Percentiles rank a stretch among this genome's conserved stretches.
phyloP scores from a whole-genome alignment of 2,329 filamentous ascomycete species.

The Aspergillus sojae region DNA sequence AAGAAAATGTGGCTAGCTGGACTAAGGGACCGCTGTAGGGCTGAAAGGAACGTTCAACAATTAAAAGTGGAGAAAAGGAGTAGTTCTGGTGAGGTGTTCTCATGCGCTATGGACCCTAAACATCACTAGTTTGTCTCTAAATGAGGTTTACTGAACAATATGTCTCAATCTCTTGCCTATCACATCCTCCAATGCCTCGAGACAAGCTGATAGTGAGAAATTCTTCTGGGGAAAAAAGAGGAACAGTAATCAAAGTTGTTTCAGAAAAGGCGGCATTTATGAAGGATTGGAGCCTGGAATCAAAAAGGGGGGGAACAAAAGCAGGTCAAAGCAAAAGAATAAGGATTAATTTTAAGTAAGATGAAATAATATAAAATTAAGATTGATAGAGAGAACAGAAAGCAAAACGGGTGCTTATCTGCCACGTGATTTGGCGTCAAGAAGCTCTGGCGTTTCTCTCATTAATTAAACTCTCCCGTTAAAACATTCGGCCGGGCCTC shows the following conservation, averaged over 20 bases:
- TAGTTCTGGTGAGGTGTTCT: slow-evolving; percentile 1
- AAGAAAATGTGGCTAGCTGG: slow-evolving; percentile 2
- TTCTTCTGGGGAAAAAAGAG: neutral
- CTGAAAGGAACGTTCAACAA: slow-evolving; percentile 6
- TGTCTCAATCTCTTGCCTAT: slow-evolving; percentile 1
- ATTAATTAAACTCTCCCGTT: slow-evolving; percentile 17
- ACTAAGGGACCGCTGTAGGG: neutral
- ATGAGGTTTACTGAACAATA: neutral
- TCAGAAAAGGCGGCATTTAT: neutral
- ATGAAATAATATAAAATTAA: no score
- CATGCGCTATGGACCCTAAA: neutral
- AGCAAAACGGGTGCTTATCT: slow-evolving; percentile 15
- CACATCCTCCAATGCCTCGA: neutral
- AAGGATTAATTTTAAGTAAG: neutral
- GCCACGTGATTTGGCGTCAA: slow-evolving; percentile 23
- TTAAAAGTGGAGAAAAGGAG: slow-evolving; percentile 1
- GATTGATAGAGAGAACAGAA: no score
- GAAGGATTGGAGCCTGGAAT: neutral
- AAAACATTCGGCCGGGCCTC: slow-evolving; percentile 20
- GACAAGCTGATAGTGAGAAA: neutral
- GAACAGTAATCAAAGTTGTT: neutral
- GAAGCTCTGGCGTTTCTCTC: slow-evolving; percentile 18
- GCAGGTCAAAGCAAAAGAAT: neutral
- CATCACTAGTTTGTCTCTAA: neutral
- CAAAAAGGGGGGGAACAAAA: neutral